These are phyloP conservation scores for Alternaria brassicicola DNA, from an alignment of 2,329 filamentous ascomycete genomes.

Conservation along the genomic window DNA sequence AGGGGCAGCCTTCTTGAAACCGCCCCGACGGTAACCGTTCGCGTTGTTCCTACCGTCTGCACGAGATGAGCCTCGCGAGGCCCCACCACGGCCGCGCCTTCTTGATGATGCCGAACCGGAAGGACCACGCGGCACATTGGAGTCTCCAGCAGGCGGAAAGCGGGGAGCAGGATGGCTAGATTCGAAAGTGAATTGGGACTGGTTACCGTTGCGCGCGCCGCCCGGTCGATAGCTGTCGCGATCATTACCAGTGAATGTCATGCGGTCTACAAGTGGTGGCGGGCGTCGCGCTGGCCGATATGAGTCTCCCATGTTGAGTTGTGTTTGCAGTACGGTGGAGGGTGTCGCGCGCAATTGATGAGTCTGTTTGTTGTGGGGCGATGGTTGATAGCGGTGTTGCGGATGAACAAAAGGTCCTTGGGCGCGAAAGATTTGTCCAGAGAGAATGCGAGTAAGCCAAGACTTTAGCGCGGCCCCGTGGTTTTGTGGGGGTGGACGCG, in stretches of 20 bases:
- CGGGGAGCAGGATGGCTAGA: constrained; percentile 34
- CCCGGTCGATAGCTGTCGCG: constrained; percentile 37
- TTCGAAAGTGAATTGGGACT: constrained; percentile 45
- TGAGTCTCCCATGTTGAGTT: constrained; percentile 31
- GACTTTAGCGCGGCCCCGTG: constrained; percentile 15
- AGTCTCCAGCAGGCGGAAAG: constrained; percentile 38
- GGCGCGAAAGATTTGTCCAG: constrained; percentile 25
- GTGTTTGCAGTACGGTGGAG: constrained; percentile 11
- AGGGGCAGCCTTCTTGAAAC: constrained; percentile 42
- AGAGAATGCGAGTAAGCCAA: constrained; percentile 15
- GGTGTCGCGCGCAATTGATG: background rate
- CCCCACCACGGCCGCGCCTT: constrained; percentile 28
- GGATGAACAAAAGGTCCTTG: constrained; percentile 5
- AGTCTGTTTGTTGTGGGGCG: constrained; percentile 2
- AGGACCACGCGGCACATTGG: constrained; percentile 25
- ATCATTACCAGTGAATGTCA: constrained; percentile 38
- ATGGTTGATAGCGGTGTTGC: constrained; percentile 2
- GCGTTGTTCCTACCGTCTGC: constrained; percentile 26
- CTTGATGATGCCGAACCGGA: constrained; percentile 9
- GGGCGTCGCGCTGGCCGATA: constrained; percentile 36
- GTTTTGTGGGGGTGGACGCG: constrained; percentile 9
- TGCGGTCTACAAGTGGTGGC: constrained; percentile 33
- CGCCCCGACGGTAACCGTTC: constrained; percentile 22
- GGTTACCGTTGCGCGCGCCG: constrained; percentile 19
- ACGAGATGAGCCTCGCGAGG: constrained; percentile 19